Base-by-base conservation (phyloP, 106 monocot genomes). In the Platanthera zijinensis region DNA sequence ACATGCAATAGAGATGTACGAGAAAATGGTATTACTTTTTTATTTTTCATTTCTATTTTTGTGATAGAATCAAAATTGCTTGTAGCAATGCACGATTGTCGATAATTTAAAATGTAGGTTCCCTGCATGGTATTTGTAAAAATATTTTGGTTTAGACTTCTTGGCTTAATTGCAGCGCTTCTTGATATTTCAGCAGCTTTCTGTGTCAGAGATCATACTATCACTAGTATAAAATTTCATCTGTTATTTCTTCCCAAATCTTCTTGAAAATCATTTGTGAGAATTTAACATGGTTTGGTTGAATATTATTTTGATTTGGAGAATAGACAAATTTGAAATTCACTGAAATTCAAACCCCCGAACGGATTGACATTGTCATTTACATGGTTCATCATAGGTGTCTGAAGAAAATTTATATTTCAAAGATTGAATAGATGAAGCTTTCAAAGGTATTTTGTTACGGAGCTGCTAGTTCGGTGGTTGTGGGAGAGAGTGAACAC, bases 1-100 rank as follows among this genome's bases (percentile, higher is more conserved):
- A 52, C 79, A 88, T 69, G 89, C 87, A 76, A 84, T 93, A 82
- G 49, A 79, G 50, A 89, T 97, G 83, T 97, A 97, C 64, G 96
- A 97, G 78, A 84, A 97, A 84, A 93, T 97, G 87, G n/a, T 97
- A 97, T 52, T 71, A 15, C 11, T 75, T 74, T 73, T 78, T 71
- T n/a, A n/a, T 49, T 52, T 50, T 8, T 25, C 39, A 54, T 74
- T 45, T 73, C 81, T 81, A 22, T n/a, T n/a, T 75, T 19, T 57
- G 69, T 48, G 50, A 15, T 46, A 48, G 6, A 17, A 15, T 17
- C 70, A 21, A 14, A 48, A 15, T n/a, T 10, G 4, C 25, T n/a
- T 17, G 17, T 47, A 17, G 15, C 69, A 67, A 8, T 59, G 18
- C 59, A 59, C 3, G 4, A 59, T n/a, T 6, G n/a, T 14, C 6